A percentile compares a stretch with the other conserved stretches of the same genome.
These are phyloP conservation scores for Aquilaria yunnanensis DNA, from an alignment of 345 rosid species.

Conservation along the genomic window DNA sequence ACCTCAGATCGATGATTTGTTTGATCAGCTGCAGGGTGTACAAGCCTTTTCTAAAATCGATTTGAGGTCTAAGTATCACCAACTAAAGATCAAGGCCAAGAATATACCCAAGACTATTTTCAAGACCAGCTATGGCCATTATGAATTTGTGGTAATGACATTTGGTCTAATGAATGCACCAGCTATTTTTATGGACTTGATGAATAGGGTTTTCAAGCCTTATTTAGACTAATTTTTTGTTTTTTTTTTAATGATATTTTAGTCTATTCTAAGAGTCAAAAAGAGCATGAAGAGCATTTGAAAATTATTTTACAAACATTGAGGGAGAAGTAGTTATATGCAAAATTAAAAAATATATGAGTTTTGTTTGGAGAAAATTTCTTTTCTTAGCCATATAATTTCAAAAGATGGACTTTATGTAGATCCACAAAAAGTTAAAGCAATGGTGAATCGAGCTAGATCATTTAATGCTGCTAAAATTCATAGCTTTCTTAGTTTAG, in stretches of 20 bases:
- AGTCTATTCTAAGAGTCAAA: not conserved
- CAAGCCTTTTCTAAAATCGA: too few relatives aligned
- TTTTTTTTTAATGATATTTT: not conserved
- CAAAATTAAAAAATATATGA: not conserved
- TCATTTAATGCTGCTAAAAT: too few relatives aligned
- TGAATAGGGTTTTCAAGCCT: not conserved
- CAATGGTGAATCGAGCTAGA: too few relatives aligned
- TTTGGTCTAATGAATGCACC: not conserved
- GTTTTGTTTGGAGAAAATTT: not conserved
- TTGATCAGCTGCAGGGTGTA: too few relatives aligned
- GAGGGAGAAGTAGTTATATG: not conserved
- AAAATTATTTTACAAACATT: not conserved
- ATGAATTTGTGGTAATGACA: not conserved
- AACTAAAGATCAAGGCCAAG: too few relatives aligned
- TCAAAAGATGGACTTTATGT: too few relatives aligned
- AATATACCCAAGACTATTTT: too few relatives aligned
- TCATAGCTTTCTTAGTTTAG: too few relatives aligned
- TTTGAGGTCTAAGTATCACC: too few relatives aligned
- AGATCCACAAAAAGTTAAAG: too few relatives aligned
- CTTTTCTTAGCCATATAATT: not conserved
- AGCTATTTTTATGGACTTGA: not conserved
- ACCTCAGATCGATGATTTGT: too few relatives aligned
- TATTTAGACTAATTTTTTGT: not conserved
- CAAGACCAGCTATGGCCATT: not conserved
- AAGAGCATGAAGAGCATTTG: not conserved